phyloP scores from a whole-genome alignment of 495 filamentous ascomycete genomes.

The Aspergillus asperescens region DNA sequence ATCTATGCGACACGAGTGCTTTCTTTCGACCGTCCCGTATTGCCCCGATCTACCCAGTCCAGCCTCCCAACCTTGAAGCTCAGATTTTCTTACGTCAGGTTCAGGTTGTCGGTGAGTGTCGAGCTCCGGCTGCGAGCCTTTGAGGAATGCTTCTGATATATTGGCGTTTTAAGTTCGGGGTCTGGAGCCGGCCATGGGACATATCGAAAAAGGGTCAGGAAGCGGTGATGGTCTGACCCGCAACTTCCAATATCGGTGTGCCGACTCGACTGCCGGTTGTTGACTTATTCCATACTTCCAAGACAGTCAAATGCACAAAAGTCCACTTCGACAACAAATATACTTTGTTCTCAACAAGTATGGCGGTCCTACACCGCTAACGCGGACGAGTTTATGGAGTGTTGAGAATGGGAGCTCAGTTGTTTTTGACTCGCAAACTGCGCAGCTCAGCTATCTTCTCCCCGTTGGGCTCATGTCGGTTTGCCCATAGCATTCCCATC shows the following conservation, averaged over 20 bases:
- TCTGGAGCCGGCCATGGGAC: background rate
- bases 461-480: background rate
- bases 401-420: background rate
- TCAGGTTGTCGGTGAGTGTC: slow-evolving; percentile 7
- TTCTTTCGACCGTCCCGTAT: background rate
- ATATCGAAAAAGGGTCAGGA: slow-evolving; percentile 8
- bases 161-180: background rate
- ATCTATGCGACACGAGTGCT: background rate
- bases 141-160: slow-evolving; percentile 2
- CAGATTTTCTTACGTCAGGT: background rate
- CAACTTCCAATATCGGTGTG: background rate
- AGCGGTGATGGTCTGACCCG: background rate
- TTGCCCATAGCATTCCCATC: background rate
- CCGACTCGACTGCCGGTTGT: background rate
- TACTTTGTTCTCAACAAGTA: background rate
- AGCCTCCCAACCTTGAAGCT: background rate
- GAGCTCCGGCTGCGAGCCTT: background rate
- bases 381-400: background rate
- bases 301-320: background rate
- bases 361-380: background rate
- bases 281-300: background rate
- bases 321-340: background rate
- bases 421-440: background rate
- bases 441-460: background rate
- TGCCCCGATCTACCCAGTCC: background rate